These are phyloP conservation scores for Tillandsia fasciculata DNA, from an alignment of 176 grass and related monocot species.

Conservation along the genomic window DNA sequence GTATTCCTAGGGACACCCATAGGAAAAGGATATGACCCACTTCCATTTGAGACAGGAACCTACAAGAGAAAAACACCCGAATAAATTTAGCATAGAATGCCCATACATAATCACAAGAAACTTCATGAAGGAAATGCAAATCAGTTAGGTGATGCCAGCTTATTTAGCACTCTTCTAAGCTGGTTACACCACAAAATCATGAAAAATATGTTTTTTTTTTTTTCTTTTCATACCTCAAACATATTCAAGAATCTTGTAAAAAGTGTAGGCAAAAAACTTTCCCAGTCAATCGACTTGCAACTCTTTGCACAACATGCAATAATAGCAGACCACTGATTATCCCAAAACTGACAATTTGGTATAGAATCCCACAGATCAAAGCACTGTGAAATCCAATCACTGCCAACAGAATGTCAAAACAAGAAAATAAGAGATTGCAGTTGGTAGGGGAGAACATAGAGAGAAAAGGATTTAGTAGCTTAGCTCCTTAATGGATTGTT, in stretches of 20 bases:
- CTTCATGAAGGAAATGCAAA: too few species aligned
- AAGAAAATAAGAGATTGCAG: constrained; percentile 15
- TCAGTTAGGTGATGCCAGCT: neutral
- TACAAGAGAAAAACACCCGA: constrained; percentile 25
- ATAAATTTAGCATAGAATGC: neutral
- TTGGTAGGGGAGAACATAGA: too few species aligned
- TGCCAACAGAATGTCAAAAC: constrained; percentile 31
- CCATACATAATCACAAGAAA: too few species aligned
- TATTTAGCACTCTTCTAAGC: neutral
- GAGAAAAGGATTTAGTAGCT: neutral
- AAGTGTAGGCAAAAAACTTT: constrained; percentile 64
- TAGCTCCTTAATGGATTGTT: neutral
- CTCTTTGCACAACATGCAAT: constrained; percentile 78
- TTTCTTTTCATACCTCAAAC: constrained; percentile 59
- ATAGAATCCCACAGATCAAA: constrained; percentile 71
- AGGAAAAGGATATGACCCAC: constrained; percentile 76
- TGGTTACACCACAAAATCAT: neutral
- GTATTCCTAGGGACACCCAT: constrained; percentile 76
- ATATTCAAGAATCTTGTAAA: constrained; percentile 81
- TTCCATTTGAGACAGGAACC: constrained; percentile 88
- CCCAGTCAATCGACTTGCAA: constrained; percentile 65
- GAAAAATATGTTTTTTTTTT: neutral
- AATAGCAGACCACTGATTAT: constrained; percentile 80
- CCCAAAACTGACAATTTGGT: constrained; percentile 94
- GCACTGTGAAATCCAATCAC: constrained; percentile 66